Conservation (phyloP, 2,329 filamentous ascomycete genomes). For the Penicillium oxalicum region DNA sequence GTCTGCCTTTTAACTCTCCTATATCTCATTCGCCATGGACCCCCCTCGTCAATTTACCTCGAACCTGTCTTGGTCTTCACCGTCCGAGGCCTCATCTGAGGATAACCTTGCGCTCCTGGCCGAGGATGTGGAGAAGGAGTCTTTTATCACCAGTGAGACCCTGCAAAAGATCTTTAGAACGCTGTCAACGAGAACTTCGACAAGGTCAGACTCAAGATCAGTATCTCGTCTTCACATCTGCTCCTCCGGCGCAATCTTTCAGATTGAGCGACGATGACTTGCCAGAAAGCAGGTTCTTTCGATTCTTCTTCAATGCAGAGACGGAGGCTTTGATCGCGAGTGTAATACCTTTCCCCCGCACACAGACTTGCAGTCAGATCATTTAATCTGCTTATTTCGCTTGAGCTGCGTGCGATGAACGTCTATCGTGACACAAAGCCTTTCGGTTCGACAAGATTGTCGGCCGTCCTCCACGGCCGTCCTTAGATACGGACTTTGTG, state of each 20-base stretch:
- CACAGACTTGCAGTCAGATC: constrained; percentile 12
- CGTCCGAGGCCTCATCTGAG: constrained; percentile 6
- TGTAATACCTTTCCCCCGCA: constrained; percentile 9
- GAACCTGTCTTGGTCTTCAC: constrained; percentile 1
- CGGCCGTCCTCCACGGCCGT: constrained; percentile 35
- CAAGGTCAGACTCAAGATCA: constrained; percentile 14
- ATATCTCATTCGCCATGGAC: constrained; percentile 9
- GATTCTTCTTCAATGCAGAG: constrained; percentile 13
- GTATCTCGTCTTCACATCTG: constrained; percentile 15
- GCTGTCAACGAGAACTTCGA: constrained; percentile 10
- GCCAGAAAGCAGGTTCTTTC: constrained; percentile 14
- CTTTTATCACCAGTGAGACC: constrained; percentile 11
- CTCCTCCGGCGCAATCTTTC: constrained; percentile 8
- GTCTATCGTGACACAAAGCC: constrained; percentile 8
- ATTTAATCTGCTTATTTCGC: constrained; percentile 10
- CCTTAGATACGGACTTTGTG: constrained; percentile 13
- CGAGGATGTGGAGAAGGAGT: constrained; percentile 8
- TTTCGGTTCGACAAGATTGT: constrained; percentile 13
- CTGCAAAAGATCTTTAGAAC: constrained; percentile 11
- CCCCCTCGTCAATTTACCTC: constrained; percentile 1
- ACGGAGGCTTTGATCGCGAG: constrained; percentile 14
- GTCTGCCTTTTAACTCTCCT: constrained; percentile 1
- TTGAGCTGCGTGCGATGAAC: constrained; percentile 12
- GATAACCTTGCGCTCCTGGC: constrained; percentile 12
- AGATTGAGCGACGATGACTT: constrained; percentile 16